Conservation (phyloP, 305 asterid genomes). For the Fraxinus nigra region DNA sequence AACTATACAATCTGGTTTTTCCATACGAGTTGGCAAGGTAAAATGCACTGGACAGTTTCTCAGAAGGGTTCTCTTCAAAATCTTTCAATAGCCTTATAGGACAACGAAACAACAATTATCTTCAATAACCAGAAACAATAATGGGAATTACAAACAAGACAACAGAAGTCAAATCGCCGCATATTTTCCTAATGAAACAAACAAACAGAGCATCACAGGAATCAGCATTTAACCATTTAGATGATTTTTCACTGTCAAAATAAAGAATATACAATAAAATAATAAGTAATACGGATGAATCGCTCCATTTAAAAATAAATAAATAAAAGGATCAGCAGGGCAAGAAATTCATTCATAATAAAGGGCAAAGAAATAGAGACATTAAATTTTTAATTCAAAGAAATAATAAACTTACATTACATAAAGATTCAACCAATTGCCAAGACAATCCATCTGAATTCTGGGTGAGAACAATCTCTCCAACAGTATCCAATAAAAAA, state of each 20-base stretch:
- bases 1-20: background rate
- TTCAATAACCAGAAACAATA: conserved; percentile 1
- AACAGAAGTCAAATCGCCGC: background rate
- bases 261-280: background rate
- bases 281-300: background rate
- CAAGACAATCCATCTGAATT: conserved; percentile 65
- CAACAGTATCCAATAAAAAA: conserved; percentile 58
- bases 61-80: background rate
- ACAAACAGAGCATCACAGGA: conserved; percentile 16
- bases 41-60: background rate
- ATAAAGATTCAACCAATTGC: conserved; percentile 47
- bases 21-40: background rate
- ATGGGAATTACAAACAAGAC: background rate
- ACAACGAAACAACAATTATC: background rate
- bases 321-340: background rate
- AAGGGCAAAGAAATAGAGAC: background rate
- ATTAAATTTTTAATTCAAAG: background rate
- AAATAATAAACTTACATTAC: conserved; percentile 40
- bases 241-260: conserved; percentile 3
- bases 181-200: conserved; percentile 9
- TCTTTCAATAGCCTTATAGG: background rate
- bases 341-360: conserved; percentile 10
- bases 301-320: conserved; percentile 5
- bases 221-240: conserved; percentile 12
- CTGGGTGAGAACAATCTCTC: conserved; percentile 62